Evolutionary conservation across 108 stramenopile genomes (phyloP).

Genomic region (Nitzschia sp.): DNA sequence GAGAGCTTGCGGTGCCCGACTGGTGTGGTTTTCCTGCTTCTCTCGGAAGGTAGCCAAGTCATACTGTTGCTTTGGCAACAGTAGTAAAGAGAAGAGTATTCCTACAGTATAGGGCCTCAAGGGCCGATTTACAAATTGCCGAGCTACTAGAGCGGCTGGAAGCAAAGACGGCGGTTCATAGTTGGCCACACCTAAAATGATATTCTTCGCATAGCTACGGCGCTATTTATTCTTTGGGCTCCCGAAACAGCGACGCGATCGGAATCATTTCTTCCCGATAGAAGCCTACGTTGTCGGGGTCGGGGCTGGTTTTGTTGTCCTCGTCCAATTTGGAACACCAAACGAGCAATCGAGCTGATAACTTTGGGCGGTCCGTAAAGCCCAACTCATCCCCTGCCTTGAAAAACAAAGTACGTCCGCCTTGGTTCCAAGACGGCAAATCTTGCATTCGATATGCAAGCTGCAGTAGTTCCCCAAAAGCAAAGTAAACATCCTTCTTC

Average conservation of each 20-base stretch:
- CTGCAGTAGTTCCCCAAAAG: conserved; percentile 39
- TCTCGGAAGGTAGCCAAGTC: too few relatives aligned
- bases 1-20: too few relatives aligned
- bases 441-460: conserved; percentile 35
- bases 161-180: too few relatives aligned
- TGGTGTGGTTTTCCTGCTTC: too few relatives aligned
- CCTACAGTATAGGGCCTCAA: too few relatives aligned
- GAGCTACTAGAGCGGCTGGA: too few relatives aligned
- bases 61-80: too few relatives aligned
- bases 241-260: conserved; percentile 36
- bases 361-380: conserved; percentile 19
- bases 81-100: too few relatives aligned
- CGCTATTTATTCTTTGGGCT: conserved; percentile 28
- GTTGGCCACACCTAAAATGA: too few relatives aligned
- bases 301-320: conserved; percentile 14
- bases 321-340: conserved; percentile 26
- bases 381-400: not conserved
- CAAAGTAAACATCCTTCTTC: conserved; percentile 40
- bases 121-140: too few relatives aligned
- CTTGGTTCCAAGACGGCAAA: not conserved
- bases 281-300: conserved; percentile 30
- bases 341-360: conserved; percentile 31
- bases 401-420: conserved; percentile 21
- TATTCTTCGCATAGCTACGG: too few relatives aligned
- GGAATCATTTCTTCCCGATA: conserved; percentile 46